Evolutionary conservation across 2,329 filamentous ascomycete species (phyloP).

Genomic region (Talaromyces sp.): DNA sequence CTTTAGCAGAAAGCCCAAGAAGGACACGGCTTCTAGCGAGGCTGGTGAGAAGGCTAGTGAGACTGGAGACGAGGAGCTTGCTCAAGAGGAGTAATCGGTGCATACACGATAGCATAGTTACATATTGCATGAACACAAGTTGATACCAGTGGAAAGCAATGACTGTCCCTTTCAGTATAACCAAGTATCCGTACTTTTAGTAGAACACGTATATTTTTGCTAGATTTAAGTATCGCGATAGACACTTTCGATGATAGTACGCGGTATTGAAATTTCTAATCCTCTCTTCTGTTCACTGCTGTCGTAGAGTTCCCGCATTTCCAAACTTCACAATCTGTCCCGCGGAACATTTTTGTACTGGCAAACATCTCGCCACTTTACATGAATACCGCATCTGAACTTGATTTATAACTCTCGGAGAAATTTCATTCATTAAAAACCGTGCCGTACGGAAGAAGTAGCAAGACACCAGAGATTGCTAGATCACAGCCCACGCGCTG

Average conservation of each 20-base stretch:
- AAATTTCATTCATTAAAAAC: background rate
- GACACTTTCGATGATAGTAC: background rate
- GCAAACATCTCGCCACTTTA: background rate
- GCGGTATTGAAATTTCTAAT: background rate
- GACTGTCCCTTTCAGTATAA: background rate
- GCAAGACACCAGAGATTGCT: background rate
- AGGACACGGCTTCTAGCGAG: slow-evolving; percentile 37
- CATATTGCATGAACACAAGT: background rate
- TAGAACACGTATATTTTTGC: background rate
- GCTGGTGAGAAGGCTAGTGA: slow-evolving; percentile 39
- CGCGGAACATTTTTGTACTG: background rate
- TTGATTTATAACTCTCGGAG: background rate
- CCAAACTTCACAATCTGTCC: background rate
- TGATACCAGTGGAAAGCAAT: background rate
- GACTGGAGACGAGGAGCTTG: slow-evolving; percentile 34
- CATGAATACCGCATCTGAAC: background rate
- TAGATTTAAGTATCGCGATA: background rate
- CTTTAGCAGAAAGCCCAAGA: slow-evolving; percentile 43
- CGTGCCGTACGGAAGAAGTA: background rate
- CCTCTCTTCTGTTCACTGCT: background rate
- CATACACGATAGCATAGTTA: background rate
- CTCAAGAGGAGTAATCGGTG: slow-evolving; percentile 24
- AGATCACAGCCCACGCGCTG: background rate
- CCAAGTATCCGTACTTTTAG: background rate
- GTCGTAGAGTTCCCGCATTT: background rate